A percentile compares a stretch with the other conserved stretches of the same genome.
These are phyloP conservation scores for Globisporangium spiculum DNA, from an alignment of 352 stramenopile species.

Conservation along the genomic window DNA sequence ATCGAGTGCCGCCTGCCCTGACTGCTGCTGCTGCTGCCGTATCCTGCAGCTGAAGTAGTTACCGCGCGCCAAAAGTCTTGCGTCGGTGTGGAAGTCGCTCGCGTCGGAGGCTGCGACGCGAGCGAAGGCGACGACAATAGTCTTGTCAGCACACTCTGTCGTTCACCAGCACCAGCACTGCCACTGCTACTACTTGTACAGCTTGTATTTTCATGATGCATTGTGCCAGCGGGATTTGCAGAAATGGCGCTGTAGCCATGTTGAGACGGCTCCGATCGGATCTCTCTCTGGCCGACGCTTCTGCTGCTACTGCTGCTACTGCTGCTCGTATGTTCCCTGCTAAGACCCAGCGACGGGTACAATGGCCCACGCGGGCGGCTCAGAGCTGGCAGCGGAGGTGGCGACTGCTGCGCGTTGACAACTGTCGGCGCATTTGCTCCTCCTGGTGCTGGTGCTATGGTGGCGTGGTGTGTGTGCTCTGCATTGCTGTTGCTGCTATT, in stretches of 20 bases:
- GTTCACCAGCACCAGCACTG: background rate
- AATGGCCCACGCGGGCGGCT: background rate
- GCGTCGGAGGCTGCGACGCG: background rate
- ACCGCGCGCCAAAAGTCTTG: constrained; percentile 6
- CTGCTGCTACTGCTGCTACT: background rate
- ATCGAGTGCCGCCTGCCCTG: constrained; percentile 46
- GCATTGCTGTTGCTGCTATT: background rate
- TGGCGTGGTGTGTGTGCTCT: background rate
- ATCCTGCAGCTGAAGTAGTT: background rate
- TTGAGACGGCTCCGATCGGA: constrained; percentile 10
- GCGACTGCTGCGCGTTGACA: background rate
- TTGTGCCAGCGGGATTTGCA: background rate
- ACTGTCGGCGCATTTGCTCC: too few species aligned
- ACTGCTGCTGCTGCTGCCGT: constrained; percentile 21
- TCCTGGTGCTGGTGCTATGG: background rate
- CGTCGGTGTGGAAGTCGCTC: background rate
- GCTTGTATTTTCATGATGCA: background rate
- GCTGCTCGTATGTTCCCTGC: background rate
- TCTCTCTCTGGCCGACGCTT: constrained; percentile 1
- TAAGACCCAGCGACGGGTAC: constrained; percentile 2
- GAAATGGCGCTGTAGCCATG: constrained; percentile 5
- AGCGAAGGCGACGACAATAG: background rate
- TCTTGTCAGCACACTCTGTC: constrained; percentile 9
- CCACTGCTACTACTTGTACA: background rate
- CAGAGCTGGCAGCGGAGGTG: background rate